Evolutionary conservation across 2,329 filamentous ascomycete genomes (phyloP), one percentile per base, ranked within the genome.

Genomic region (Ophidiomyces ophidiicola): DNA sequence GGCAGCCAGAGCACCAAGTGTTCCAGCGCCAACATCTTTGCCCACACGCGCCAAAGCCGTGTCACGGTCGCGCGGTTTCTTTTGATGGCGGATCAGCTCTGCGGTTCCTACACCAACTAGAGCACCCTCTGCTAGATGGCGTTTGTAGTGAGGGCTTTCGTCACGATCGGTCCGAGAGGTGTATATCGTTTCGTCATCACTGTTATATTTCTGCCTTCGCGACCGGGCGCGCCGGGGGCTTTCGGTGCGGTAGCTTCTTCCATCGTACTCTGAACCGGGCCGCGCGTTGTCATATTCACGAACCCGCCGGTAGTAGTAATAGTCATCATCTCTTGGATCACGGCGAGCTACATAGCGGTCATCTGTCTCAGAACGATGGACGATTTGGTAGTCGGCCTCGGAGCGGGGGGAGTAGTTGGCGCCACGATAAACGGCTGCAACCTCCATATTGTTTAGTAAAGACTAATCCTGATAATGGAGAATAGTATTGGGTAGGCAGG

Each of bases 141-240:
- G 71, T 36, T 58, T 58, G 47, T 69, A 70, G 45, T 74, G 67
- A 30, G 61, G 56, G 49, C 64, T 61, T 32, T 60, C 56, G 25
- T 61, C 58, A 5, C 54, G 54, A 18, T 55, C 59, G 44, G 70
- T 67, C 59, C 70, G 68, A 48, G 69, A 69, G 25, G 75, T 61
- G 48, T 76, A 75, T 39, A 76, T 70, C 50, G 72, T 69, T 49
- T 74, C 75, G 45, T 78, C 74, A 50, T 78, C 74, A 48, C 73
- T 68, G 49, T 61, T 73, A 52, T 71, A 74, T 45, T 64, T 67
- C 21, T 59, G 51, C 34, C 59, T 52, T 26, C 53, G 49, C 33
- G 64, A 61, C 31, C 60, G 60, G 26, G 55, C 59, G 42, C 64
- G 60, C 46, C 72, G 68, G 7, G 69, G 72, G 42, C 67, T 68